Evolutionary conservation across 2,329 filamentous ascomycete species (phyloP).

Genomic region (Onygenales sp.): DNA sequence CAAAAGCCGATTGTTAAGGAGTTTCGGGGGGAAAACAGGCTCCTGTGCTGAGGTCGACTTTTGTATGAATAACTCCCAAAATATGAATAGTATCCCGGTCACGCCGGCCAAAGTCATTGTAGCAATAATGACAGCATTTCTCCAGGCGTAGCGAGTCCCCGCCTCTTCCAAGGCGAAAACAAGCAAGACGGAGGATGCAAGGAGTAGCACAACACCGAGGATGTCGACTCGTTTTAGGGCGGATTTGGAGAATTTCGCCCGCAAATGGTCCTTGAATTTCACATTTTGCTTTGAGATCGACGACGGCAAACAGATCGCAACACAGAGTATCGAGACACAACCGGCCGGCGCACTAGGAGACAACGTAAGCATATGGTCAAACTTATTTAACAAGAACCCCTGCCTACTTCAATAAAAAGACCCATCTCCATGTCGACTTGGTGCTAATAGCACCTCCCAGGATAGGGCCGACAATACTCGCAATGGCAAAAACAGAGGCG

Average conservation of each 20-base stretch:
- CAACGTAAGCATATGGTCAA: background rate
- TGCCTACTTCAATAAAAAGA: slow-evolving; percentile 12
- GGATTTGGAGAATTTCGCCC: background rate
- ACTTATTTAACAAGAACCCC: background rate
- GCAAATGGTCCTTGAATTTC: background rate
- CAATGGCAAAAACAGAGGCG: slow-evolving; percentile 8
- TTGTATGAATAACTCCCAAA: slow-evolving; percentile 21
- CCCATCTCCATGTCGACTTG: slow-evolving; percentile 14
- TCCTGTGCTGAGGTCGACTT: slow-evolving; percentile 4
- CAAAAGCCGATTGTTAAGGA: slow-evolving; percentile 23
- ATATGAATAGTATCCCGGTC: slow-evolving; percentile 2
- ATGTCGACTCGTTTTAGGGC: slow-evolving; percentile 15
- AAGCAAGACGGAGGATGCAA: slow-evolving; percentile 10
- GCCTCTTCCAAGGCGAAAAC: slow-evolving; percentile 12
- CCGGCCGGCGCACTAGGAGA: background rate
- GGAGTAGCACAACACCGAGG: slow-evolving; percentile 19
- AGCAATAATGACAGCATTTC: slow-evolving; percentile 5
- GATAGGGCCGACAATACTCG: slow-evolving; percentile 11
- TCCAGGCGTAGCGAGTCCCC: slow-evolving; percentile 9
- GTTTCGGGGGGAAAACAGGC: slow-evolving; percentile 28
- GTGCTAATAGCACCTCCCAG: slow-evolving; percentile 15
- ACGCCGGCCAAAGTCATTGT: slow-evolving; percentile 4
- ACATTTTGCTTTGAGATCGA: slow-evolving; percentile 1
- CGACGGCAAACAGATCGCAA: background rate
- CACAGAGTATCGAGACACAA: slow-evolving; percentile 7